Evolutionary conservation across 352 stramenopile genomes (phyloP).

Genomic region (Pythium oligandrum): DNA sequence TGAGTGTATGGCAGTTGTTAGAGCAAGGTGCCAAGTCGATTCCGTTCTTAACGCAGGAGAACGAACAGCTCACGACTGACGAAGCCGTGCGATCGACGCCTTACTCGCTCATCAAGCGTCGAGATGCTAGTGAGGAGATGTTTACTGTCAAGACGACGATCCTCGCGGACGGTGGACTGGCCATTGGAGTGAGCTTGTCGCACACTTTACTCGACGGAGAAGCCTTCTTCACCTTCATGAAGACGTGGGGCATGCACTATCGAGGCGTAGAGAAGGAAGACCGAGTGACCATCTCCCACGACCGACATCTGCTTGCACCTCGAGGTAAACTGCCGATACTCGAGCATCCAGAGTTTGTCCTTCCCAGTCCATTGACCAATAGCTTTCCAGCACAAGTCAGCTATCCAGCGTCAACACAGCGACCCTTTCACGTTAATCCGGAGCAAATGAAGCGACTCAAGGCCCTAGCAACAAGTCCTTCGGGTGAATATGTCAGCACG

Average conservation of each 20-base stretch:
- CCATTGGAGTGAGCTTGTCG: constrained; percentile 32
- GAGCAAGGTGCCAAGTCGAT: constrained; percentile 18
- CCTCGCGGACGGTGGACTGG: constrained; percentile 44
- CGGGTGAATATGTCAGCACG: constrained; percentile 37
- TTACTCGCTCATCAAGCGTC: constrained; percentile 28
- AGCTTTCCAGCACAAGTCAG: no score
- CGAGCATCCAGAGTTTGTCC: constrained; percentile 43
- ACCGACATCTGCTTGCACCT: constrained; percentile 28
- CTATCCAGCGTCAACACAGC: constrained; percentile 25
- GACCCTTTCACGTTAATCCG: constrained; percentile 40
- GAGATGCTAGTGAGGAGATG: constrained; percentile 10
- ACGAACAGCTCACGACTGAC: constrained; percentile 23
- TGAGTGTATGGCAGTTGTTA: constrained; percentile 18
- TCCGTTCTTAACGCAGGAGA: constrained; percentile 27
- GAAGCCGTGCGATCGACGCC: constrained; percentile 27
- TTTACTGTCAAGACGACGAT: constrained; percentile 34
- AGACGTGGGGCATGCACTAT: constrained; percentile 50
- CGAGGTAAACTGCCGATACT: constrained; percentile 16
- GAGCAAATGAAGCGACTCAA: constrained; percentile 46
- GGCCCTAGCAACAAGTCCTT: constrained; percentile 6
- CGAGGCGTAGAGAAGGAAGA: constrained; percentile 22
- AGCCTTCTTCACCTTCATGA: constrained; percentile 56
- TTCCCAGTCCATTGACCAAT: not conserved
- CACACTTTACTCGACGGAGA: constrained; percentile 50
- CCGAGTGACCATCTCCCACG: constrained; percentile 28